Conservation (phyloP, 192 early-diverging fungal genomes). For the Helicostylum pulchrum region DNA sequence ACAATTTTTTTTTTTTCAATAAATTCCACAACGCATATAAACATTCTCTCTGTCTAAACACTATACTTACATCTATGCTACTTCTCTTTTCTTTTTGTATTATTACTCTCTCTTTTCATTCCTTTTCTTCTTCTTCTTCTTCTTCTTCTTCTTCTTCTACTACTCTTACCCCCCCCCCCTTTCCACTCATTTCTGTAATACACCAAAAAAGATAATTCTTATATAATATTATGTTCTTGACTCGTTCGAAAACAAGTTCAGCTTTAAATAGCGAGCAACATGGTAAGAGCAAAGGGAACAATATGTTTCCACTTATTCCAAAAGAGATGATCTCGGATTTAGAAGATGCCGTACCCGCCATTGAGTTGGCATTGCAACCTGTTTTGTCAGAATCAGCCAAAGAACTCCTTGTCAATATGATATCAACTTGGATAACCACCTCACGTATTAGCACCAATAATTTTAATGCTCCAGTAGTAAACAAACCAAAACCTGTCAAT, state of each 20-base stretch:
- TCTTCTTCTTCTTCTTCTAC: too few relatives aligned
- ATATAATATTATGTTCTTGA: slow-evolving; percentile 3
- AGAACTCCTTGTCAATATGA: slow-evolving; percentile 1
- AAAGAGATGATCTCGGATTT: background rate
- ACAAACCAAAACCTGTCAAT: background rate
- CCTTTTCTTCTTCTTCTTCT: background rate
- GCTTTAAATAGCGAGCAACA: background rate
- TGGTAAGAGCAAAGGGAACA: background rate
- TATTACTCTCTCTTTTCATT: background rate
- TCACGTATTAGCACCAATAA: too few relatives aligned
- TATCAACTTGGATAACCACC: background rate
- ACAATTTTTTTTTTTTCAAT: slow-evolving; percentile 3
- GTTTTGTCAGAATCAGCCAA: background rate
- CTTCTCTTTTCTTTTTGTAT: too few relatives aligned
- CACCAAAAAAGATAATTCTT: too few relatives aligned
- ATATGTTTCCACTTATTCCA: slow-evolving; percentile 3
- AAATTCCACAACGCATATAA: slow-evolving; percentile 3
- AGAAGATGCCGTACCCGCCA: slow-evolving; percentile 6
- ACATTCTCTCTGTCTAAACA: slow-evolving; percentile 8
- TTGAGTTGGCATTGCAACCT: slow-evolving; percentile 3
- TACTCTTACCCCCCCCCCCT: too few relatives aligned
- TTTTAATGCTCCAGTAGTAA: too few relatives aligned
- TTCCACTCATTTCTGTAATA: too few relatives aligned
- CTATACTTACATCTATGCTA: background rate
- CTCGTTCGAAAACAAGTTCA: slow-evolving; percentile 11